Evolutionary conservation across 768 basidiomycete genomes (phyloP).

Genomic region (Naganishia kalamii): DNA sequence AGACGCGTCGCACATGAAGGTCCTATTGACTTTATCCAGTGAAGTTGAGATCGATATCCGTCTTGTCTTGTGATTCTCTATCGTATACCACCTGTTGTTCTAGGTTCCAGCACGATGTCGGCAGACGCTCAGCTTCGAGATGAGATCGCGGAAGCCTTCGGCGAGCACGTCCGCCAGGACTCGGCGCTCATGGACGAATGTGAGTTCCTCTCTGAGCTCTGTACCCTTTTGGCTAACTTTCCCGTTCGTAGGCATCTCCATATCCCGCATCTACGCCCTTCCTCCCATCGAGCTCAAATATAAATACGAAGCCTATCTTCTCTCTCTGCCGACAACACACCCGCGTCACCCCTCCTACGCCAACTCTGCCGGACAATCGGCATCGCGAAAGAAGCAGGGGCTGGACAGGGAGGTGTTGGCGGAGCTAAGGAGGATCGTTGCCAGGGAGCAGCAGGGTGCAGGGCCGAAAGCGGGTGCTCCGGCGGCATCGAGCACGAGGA

Average conservation of each 20-base stretch:
- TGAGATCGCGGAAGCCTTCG: slow-evolving; percentile 10
- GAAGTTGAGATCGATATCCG: no score
- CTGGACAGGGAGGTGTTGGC: slow-evolving; percentile 41
- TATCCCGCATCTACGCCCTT: slow-evolving; percentile 48
- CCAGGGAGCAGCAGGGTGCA: slow-evolving; percentile 30
- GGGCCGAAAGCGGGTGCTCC: not conserved
- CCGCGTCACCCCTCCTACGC: slow-evolving; percentile 4
- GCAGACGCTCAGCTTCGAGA: not conserved
- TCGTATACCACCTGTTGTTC: no score
- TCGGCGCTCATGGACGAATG: slow-evolving; percentile 6
- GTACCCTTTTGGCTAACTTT: not conserved
- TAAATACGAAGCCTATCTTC: slow-evolving; percentile 51
- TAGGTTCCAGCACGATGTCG: slow-evolving; percentile 1
- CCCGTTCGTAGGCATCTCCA: slow-evolving; percentile 45
- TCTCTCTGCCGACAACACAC: slow-evolving; percentile 29
- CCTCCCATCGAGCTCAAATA: slow-evolving; percentile 48
- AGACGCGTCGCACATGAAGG: no score
- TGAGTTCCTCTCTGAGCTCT: not conserved
- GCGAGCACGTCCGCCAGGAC: not conserved
- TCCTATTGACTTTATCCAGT: no score
- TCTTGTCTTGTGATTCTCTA: no score
- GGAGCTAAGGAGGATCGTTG: slow-evolving; percentile 44
- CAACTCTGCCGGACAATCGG: not conserved
- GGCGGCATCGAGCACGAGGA: not conserved
- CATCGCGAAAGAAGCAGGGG: slow-evolving; percentile 29